Conservation (phyloP, 108 stramenopile species). For the Pseudonitzschia multiseries region DNA sequence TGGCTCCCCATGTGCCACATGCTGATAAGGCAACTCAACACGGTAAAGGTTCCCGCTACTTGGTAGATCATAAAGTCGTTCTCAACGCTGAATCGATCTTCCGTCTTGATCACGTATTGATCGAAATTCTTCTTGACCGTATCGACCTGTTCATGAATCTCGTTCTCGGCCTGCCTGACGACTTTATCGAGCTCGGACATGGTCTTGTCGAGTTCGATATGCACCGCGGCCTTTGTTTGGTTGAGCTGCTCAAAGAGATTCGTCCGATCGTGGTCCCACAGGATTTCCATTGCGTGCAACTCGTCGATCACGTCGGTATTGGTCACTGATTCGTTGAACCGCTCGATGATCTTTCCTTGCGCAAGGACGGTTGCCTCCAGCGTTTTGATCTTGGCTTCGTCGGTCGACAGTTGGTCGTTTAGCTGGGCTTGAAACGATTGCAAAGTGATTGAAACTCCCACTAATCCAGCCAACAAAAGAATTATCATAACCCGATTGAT, state of each 20-base stretch:
- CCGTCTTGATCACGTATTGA: slow-evolving; percentile 67
- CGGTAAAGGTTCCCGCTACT: slow-evolving; percentile 88
- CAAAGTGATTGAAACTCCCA: slow-evolving; percentile 26
- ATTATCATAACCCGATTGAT: slow-evolving; percentile 40
- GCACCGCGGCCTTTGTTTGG: slow-evolving; percentile 26
- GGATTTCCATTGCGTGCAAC: slow-evolving; percentile 42
- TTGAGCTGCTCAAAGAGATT: slow-evolving; percentile 29
- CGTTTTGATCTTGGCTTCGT: slow-evolving; percentile 34
- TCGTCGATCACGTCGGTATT: slow-evolving; percentile 72
- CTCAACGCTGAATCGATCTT: slow-evolving; percentile 90
- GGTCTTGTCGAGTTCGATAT: slow-evolving; percentile 38
- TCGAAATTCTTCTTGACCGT: slow-evolving; percentile 68
- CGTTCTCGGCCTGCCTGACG: slow-evolving; percentile 46
- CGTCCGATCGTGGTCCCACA: slow-evolving; percentile 34
- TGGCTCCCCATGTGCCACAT: slow-evolving; percentile 95
- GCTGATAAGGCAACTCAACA: slow-evolving; percentile 82
- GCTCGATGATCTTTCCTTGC: slow-evolving; percentile 60
- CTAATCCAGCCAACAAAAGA: slow-evolving; percentile 23
- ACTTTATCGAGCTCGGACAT: slow-evolving; percentile 41
- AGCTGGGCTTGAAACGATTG: slow-evolving; percentile 26
- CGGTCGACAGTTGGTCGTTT: slow-evolving; percentile 22
- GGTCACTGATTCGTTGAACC: slow-evolving; percentile 78
- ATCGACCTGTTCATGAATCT: slow-evolving; percentile 53
- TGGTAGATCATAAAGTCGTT: slow-evolving; percentile 93
- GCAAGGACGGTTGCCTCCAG: slow-evolving; percentile 21